phyloP scores from a whole-genome alignment of 2,329 filamentous ascomycete genomes.

The Aspergillus uvarum region DNA sequence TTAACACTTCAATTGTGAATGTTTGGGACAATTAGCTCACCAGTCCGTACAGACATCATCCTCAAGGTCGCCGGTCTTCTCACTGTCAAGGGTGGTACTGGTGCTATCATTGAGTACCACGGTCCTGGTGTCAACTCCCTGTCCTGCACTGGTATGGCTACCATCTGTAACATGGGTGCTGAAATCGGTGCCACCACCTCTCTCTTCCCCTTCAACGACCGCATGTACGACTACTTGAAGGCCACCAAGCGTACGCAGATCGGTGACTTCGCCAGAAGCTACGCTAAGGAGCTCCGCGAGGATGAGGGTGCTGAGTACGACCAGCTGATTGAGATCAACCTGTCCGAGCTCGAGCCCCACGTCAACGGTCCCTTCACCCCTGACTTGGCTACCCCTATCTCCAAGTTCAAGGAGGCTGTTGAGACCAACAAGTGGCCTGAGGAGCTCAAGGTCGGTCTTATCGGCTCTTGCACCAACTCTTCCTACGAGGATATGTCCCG shows the following conservation, averaged over 20 bases:
- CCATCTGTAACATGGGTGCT: constrained; percentile 69
- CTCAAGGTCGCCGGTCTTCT: constrained; percentile 95
- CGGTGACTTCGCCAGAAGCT: constrained; percentile 81
- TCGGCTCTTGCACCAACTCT: constrained; percentile 97
- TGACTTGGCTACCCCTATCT: constrained; percentile 95
- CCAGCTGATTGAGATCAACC: constrained; percentile 92
- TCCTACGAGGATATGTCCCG: constrained; percentile 90
- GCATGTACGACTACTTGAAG: constrained; percentile 92
- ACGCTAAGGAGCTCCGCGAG: constrained; percentile 80
- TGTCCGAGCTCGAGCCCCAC: constrained; percentile 91
- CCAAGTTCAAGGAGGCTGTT: constrained; percentile 92
- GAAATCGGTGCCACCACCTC: constrained; percentile 77
- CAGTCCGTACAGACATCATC: constrained; percentile 70
- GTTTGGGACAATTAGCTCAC: not conserved
- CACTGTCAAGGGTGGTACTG: constrained; percentile 97
- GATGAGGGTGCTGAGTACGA: constrained; percentile 95
- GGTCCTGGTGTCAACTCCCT: constrained; percentile 72
- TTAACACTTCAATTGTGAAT: no score
- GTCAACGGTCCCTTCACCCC: constrained; percentile 99
- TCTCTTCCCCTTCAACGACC: constrained; percentile 95
- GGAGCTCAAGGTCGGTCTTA: constrained; percentile 93
- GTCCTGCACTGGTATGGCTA: constrained; percentile 83
- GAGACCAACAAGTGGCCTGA: constrained; percentile 95
- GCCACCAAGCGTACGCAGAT: constrained; percentile 90
- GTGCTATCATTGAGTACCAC: constrained; percentile 64